Base-by-base conservation (phyloP, 495 filamentous ascomycete genomes). In the Parachaetomium inaequale region DNA sequence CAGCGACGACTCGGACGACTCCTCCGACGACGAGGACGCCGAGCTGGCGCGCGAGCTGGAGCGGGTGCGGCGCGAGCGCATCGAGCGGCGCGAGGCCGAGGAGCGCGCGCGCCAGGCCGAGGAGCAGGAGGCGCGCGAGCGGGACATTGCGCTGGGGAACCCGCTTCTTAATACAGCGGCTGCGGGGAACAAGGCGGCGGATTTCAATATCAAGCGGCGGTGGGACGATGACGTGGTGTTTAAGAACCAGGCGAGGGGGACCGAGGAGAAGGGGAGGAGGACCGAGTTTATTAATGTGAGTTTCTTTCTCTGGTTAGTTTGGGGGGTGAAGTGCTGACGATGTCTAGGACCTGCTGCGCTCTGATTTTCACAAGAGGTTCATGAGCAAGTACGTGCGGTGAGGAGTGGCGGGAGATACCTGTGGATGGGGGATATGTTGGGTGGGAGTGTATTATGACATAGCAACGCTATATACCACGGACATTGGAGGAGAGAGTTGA, bases 141-240 rank as follows among this genome's bases (percentile, higher is more conserved):
- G 84, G 58, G 90, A 96, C 61, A 96, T 98, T 66, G 93, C 94
- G 28, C 78, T 88, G 51, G 94, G 94, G 17, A 98, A 98, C 71
- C 95, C 94, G 19, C 76, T 98, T 43, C 80, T 98, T 28, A 97
- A 96, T 67, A 83, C 1, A 26, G 36, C 36, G 36, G 36, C 36
- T 1, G 36, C 12, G 1, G 36, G 36, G 36, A 17, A 15, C 17
- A 49, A 49, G 21, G 23, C 82, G 61, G 67, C 78, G 15, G 87
- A 91, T 63, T 91, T 88, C 69, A 85, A 84, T 43, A 80, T 90
- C 58, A 92, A 90, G 78, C 77, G 90, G 68, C 84, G 92, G 70
- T 98, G 94, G 94, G 94, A 98, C 66, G 94, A 98, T 63, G 94
- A 98, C 78, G 94, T 98, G n/a, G 92, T 98, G 19, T 98, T 98